phyloP scores from a whole-genome alignment of 495 filamentous ascomycete species.

The Penicillium salamii region DNA sequence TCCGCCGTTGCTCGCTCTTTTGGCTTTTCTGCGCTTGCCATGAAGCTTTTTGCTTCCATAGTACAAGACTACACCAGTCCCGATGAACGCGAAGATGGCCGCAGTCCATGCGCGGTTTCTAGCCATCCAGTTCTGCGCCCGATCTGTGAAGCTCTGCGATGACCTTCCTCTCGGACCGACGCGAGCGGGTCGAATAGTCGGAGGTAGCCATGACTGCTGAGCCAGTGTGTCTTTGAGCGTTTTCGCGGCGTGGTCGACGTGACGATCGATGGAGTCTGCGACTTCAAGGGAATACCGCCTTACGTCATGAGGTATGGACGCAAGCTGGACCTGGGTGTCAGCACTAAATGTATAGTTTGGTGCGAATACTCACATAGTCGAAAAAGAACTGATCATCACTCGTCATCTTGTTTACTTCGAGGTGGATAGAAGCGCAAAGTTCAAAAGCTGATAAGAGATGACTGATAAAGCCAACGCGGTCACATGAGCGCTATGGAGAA shows the following conservation, averaged over 20 bases:
- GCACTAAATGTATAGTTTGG: neutral
- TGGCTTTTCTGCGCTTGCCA: slow-evolving; percentile 69
- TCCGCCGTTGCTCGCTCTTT: slow-evolving; percentile 75
- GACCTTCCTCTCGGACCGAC: slow-evolving; percentile 43
- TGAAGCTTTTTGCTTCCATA: slow-evolving; percentile 58
- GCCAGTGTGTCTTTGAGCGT: slow-evolving; percentile 61
- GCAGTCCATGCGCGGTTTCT: slow-evolving; percentile 68
- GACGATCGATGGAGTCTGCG: slow-evolving; percentile 72
- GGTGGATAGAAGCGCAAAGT: slow-evolving; percentile 6
- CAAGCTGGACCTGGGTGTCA: slow-evolving; percentile 52
- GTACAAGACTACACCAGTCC: slow-evolving; percentile 63
- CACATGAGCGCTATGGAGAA: neutral
- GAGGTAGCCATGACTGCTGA: slow-evolving; percentile 65
- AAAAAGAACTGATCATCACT: slow-evolving; percentile 53
- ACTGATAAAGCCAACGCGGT: neutral
- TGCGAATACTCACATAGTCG: slow-evolving; percentile 38
- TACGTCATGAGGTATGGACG: slow-evolving; percentile 70
- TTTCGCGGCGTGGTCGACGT: slow-evolving; percentile 67
- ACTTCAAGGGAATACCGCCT: slow-evolving; percentile 59
- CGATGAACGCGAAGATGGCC: slow-evolving; percentile 63
- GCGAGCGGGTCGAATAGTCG: slow-evolving; percentile 56
- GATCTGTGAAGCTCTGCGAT: slow-evolving; percentile 38
- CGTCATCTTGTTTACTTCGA: slow-evolving; percentile 38
- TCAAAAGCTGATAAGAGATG: slow-evolving; percentile 18
- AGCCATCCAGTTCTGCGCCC: slow-evolving; percentile 59